phyloP scores from a whole-genome alignment of 177 flowering plant genomes.

The Vitis hybrid region DNA sequence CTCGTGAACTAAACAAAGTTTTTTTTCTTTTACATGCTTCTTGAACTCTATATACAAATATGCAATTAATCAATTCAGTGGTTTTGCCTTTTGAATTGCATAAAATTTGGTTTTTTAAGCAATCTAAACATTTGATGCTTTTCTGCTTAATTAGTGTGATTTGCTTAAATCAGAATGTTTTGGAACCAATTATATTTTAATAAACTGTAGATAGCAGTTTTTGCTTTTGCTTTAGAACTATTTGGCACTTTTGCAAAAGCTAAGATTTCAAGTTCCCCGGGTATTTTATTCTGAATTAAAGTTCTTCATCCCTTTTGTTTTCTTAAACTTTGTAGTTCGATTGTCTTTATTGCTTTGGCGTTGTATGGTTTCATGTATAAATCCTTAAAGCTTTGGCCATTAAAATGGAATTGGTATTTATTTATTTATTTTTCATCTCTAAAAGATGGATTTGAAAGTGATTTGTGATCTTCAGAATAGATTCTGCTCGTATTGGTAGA shows the following conservation, averaged over 20 bases:
- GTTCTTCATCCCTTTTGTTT: constrained; percentile 3
- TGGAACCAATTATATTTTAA: no score
- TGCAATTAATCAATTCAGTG: not conserved
- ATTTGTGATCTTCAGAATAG: not conserved
- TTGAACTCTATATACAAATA: not conserved
- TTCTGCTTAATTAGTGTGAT: not conserved
- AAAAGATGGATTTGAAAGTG: not conserved
- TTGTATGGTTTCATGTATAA: no score
- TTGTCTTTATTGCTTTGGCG: not conserved
- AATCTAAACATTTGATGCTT: not conserved
- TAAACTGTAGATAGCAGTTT: not conserved
- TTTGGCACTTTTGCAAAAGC: not conserved
- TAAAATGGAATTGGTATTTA: not conserved
- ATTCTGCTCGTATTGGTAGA: not conserved
- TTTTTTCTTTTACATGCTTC: not conserved
- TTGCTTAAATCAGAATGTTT: not conserved
- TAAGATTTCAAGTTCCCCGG: constrained; percentile 4
- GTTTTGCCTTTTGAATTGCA: not conserved
- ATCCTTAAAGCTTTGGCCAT: not conserved
- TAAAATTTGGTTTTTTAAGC: not conserved
- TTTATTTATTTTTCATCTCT: not conserved
- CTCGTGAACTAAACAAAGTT: not conserved
- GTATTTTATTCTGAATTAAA: constrained; percentile 9
- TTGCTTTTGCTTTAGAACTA: no score
- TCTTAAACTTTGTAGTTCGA: not conserved